These are phyloP conservation scores for Amanita pallidorosea DNA, from an alignment of 768 basidiomycete genomes.

Conservation along the genomic window DNA sequence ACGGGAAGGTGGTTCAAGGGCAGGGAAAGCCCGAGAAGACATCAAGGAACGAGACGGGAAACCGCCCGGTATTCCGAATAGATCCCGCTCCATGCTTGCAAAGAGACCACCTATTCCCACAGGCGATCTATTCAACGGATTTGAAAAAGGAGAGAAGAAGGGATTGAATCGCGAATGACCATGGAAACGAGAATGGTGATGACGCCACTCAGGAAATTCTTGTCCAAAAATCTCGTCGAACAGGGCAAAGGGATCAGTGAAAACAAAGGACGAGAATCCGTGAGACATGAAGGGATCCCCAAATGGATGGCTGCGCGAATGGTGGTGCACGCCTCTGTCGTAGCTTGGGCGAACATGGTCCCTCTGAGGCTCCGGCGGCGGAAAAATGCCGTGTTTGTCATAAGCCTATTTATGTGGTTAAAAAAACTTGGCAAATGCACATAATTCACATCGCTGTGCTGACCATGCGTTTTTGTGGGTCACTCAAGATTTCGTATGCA, in stretches of 20 bases:
- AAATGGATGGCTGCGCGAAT: slow-evolving; percentile 23
- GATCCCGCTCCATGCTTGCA: slow-evolving; percentile 20
- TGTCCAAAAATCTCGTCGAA: slow-evolving; percentile 66
- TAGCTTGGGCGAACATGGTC: slow-evolving; percentile 12
- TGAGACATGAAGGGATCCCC: slow-evolving; percentile 30
- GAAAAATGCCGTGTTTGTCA: slow-evolving; percentile 67
- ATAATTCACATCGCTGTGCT: slow-evolving; percentile 7
- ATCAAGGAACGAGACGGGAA: slow-evolving; percentile 11
- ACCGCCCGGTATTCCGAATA: slow-evolving; percentile 16
- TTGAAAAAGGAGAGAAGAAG: slow-evolving; percentile 11
- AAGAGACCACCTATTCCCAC: slow-evolving; percentile 21
- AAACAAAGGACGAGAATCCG: slow-evolving; percentile 29
- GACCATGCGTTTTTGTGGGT: slow-evolving; percentile 48
- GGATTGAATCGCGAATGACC: slow-evolving; percentile 13
- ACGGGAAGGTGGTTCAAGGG: slow-evolving; percentile 18
- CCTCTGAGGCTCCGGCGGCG: slow-evolving; percentile 38
- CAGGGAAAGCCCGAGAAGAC: slow-evolving; percentile 15
- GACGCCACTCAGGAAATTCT: slow-evolving; percentile 19
- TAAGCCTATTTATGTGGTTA: slow-evolving; percentile 35
- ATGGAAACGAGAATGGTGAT: slow-evolving; percentile 14
- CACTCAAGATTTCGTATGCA: slow-evolving; percentile 66
- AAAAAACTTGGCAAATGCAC: background rate
- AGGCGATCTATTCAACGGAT: slow-evolving; percentile 22
- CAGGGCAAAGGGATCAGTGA: slow-evolving; percentile 67
- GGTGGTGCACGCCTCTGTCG: slow-evolving; percentile 11